Percentiles rank a stretch among this genome's conserved stretches.
These are phyloP conservation scores for Circinella minor DNA, from an alignment of 371 early-diverging fungal genomes.

Conservation along the genomic window DNA sequence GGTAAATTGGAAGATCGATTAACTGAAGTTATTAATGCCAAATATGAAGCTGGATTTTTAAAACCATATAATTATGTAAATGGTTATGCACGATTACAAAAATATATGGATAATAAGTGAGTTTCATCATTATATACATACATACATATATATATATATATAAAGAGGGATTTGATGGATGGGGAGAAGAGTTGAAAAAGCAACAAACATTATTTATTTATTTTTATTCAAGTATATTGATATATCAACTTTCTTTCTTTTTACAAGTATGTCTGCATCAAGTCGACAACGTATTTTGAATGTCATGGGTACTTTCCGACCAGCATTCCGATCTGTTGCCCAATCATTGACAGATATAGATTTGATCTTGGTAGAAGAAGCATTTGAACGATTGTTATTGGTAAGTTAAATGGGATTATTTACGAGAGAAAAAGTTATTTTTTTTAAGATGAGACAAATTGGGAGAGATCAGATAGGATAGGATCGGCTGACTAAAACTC, in stretches of 20 bases:
- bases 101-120: slow-evolving; percentile 88
- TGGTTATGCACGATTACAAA: slow-evolving; percentile 86
- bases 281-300: slow-evolving; percentile 79
- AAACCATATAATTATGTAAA: slow-evolving; percentile 94
- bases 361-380: slow-evolving; percentile 89
- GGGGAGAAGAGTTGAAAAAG: too few relatives aligned
- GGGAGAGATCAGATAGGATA: slow-evolving; percentile 2
- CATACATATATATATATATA: not conserved
- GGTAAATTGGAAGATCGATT: slow-evolving; percentile 82
- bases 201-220: too few relatives aligned
- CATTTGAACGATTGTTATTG: slow-evolving; percentile 89
- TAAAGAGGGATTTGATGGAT: not conserved
- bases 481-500: not conserved
- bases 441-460: not conserved
- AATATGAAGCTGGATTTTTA: slow-evolving; percentile 90
- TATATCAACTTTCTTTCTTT: not conserved
- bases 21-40: slow-evolving; percentile 88
- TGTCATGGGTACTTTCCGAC: slow-evolving; percentile 88
- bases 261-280: slow-evolving; percentile 68
- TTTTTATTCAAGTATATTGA: not conserved
- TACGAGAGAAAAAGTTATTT: not conserved
- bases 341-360: slow-evolving; percentile 92
- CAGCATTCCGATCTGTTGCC: slow-evolving; percentile 83
- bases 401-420: slow-evolving; percentile 30
- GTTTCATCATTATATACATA: slow-evolving; percentile 3